Base-by-base conservation (phyloP, 768 basidiomycete genomes). In the Boletus pseudopeckii region DNA sequence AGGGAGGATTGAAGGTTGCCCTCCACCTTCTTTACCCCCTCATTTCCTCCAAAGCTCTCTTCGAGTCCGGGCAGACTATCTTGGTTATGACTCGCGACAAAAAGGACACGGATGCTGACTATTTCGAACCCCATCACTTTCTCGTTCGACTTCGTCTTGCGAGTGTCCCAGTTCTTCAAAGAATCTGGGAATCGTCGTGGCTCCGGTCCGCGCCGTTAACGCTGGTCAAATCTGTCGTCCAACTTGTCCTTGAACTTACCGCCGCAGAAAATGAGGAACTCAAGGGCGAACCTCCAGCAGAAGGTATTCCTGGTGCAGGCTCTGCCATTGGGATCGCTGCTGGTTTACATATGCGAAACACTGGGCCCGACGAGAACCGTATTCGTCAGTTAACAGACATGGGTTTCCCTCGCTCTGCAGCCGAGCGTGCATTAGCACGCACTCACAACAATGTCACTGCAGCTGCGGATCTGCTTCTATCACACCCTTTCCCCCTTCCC, bases 381-480 rank as follows among this genome's bases (percentile, higher is more conserved):
- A 83, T 98, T 49, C 81, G 82, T 47, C 88, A 92, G 62, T 77
- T 98, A 50, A 86, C 83, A 10, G 97, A 98, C 63, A 98, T 99
- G 97, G 97, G 97, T 43, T 99, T 98, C 76, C 84, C 88, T 34
- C 84, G 93, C n/a, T 80, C 83, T 39, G 90, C 91, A 13, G 92
- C 86, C 2, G 89, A 90, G 64, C 81, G 86, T 48, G 96, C 96
- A 5, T 75, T 99, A 37, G 70, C 79, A 18, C 89, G 95, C 11
- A 85, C 88, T 5, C 83, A 88, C 57, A 98, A 98, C 70, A 94
- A 97, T 64, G 77, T 97, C 63, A 85, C 79, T 41, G 84, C 88
- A 5, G 97, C 97, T 5, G 88, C 96, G 0, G 95, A 98, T 60
- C 74, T 90, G 4, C 78, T 99, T 1, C 75, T 99, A 14, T 79